These are phyloP conservation scores for Xylaria digitata DNA, from an alignment of 2,329 filamentous ascomycete species.

Conservation along the genomic window DNA sequence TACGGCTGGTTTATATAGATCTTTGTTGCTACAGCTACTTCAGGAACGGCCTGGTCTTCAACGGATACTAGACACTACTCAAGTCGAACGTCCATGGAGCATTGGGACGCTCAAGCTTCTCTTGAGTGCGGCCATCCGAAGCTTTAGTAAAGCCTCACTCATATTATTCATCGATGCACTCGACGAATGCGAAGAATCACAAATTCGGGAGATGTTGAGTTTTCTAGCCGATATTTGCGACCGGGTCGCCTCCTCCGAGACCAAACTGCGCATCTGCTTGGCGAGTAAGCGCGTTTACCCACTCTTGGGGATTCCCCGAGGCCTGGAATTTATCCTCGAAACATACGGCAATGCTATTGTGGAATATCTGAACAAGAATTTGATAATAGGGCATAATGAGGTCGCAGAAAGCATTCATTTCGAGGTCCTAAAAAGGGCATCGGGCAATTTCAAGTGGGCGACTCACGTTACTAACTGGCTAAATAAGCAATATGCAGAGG, in stretches of 20 bases:
- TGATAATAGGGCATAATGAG: constrained; percentile 1
- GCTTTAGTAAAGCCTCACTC: constrained; percentile 21
- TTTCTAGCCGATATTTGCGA: constrained; percentile 55
- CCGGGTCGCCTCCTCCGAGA: constrained; percentile 15
- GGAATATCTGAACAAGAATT: not conserved
- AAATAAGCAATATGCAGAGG: constrained; percentile 21
- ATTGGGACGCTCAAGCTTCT: constrained; percentile 1
- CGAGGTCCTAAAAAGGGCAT: constrained; percentile 10
- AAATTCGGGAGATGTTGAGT: constrained; percentile 56
- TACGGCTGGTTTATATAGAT: constrained; percentile 61
- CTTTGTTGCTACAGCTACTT: constrained; percentile 61
- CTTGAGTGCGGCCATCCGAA: constrained; percentile 25
- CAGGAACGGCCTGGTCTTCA: constrained; percentile 50
- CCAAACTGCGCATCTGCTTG: constrained; percentile 54
- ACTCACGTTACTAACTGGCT: constrained; percentile 19
- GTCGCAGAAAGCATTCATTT: not conserved
- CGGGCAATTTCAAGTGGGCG: constrained; percentile 30
- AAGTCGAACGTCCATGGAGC: not conserved
- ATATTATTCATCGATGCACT: constrained; percentile 53
- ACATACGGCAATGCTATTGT: not conserved
- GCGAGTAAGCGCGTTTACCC: constrained; percentile 52
- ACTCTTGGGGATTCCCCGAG: constrained; percentile 10
- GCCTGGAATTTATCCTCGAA: not conserved
- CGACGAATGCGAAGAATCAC: constrained; percentile 59
- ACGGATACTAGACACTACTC: constrained; percentile 26